Evolutionary conservation across 2,329 filamentous ascomycete species (phyloP).

Genomic region (Cadophora malorum): DNA sequence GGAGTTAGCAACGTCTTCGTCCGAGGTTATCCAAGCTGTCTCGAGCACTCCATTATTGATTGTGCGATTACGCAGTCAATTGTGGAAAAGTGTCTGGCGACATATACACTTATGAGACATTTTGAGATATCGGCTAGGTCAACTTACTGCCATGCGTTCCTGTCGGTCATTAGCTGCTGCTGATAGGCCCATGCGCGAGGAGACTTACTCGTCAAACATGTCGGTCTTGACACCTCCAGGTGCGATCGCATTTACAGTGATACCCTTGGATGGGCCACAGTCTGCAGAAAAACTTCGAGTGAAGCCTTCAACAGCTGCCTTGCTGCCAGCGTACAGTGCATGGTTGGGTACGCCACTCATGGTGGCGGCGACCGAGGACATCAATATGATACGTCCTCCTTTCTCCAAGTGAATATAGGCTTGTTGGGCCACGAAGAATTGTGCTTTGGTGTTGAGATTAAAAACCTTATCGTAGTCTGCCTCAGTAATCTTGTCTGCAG

Average conservation of each 20-base stretch:
- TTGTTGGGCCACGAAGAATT: constrained; percentile 81
- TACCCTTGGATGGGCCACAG: constrained; percentile 61
- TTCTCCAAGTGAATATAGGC: constrained; percentile 73
- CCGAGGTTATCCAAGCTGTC: neutral
- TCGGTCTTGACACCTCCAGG: constrained; percentile 70
- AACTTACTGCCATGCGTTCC: constrained; percentile 52
- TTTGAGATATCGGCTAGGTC: neutral
- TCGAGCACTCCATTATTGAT: neutral
- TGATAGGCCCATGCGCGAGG: neutral
- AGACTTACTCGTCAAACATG: constrained; percentile 70
- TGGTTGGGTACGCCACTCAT: constrained; percentile 71
- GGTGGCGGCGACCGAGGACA: constrained; percentile 67
- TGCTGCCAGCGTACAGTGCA: constrained; percentile 74
- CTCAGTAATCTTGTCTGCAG: constrained; percentile 40
- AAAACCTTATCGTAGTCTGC: constrained; percentile 55
- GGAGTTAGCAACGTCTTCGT: neutral
- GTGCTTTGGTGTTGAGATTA: constrained; percentile 67
- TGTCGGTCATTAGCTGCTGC: constrained; percentile 19
- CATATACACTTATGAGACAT: neutral
- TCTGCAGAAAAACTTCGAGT: constrained; percentile 70
- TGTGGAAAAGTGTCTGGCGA: neutral
- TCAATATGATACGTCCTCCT: constrained; percentile 72
- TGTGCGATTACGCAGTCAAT: neutral
- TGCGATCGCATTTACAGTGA: constrained; percentile 71
- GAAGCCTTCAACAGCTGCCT: constrained; percentile 78